Conservation (phyloP, 768 basidiomycete genomes). For the Naganishia randhawae region DNA sequence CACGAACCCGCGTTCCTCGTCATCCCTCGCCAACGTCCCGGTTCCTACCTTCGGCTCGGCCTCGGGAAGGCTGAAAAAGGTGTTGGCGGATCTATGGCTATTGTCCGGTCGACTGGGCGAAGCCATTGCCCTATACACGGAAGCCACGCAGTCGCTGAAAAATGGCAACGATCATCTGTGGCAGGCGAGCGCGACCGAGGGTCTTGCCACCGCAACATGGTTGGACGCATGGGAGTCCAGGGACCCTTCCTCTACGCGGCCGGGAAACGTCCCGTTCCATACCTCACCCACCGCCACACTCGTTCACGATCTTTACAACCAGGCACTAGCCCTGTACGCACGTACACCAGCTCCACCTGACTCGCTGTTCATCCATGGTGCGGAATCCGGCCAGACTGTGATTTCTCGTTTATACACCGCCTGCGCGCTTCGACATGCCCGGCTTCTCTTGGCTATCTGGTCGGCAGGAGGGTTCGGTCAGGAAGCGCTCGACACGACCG, state of each 20-base stretch:
- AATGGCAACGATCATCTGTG: constrained; percentile 72
- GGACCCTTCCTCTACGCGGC: constrained; percentile 16
- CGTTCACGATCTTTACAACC: constrained; percentile 16
- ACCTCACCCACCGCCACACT: not conserved
- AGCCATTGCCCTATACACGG: constrained; percentile 77
- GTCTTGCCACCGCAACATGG: constrained; percentile 70
- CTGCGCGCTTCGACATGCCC: constrained; percentile 87
- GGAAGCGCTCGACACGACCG: constrained; percentile 57
- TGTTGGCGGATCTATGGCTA: constrained; percentile 82
- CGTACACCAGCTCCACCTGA: constrained; percentile 24
- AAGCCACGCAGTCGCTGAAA: constrained; percentile 75
- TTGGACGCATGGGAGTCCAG: constrained; percentile 70
- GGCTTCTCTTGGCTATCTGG: constrained; percentile 70
- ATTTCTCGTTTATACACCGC: constrained; percentile 27
- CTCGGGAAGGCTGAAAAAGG: constrained; percentile 79
- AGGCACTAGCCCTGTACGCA: constrained; percentile 17
- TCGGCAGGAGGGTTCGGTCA: constrained; percentile 58
- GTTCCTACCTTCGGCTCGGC: constrained; percentile 67
- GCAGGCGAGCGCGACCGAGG: constrained; percentile 86
- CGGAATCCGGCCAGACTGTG: constrained; percentile 23
- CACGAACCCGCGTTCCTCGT: constrained; percentile 23
- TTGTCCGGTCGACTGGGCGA: constrained; percentile 81
- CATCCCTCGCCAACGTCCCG: constrained; percentile 60
- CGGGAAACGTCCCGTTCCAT: constrained; percentile 16
- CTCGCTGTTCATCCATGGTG: constrained; percentile 28